Evolutionary conservation across 345 rosid species (phyloP).

Genomic region (Acer campestre): DNA sequence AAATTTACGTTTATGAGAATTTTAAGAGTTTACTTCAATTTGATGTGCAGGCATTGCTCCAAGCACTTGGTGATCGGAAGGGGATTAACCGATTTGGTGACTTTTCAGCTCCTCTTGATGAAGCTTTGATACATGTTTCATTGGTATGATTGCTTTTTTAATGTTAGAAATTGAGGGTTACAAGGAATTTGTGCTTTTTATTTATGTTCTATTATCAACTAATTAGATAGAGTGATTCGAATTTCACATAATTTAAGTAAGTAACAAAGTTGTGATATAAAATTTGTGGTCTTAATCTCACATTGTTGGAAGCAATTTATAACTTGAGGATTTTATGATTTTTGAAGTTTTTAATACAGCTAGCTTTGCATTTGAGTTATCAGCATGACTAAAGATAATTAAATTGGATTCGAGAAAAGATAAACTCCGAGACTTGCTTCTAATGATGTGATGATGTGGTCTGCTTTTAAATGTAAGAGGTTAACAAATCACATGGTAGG

Average conservation of each 20-base stretch:
- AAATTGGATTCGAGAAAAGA: neutral
- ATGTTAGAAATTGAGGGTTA: neutral
- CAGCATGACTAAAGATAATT: neutral
- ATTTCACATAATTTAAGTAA: neutral
- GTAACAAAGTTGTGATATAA: neutral
- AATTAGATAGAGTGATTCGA: neutral
- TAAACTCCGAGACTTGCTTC: neutral
- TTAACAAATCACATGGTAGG: neutral
- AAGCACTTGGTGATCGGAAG: slow-evolving; percentile 90
- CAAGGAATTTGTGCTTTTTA: neutral
- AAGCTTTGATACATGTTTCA: slow-evolving; percentile 81
- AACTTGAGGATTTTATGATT: neutral
- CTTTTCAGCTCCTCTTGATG: slow-evolving; percentile 94
- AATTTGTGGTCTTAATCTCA: neutral
- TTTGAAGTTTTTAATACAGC: neutral
- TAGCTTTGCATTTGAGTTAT: neutral
- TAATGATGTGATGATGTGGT: neutral
- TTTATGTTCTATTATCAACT: neutral
- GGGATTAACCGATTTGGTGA: slow-evolving; percentile 93
- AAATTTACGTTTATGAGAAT: neutral
- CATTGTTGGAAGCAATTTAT: neutral
- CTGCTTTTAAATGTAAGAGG: neutral
- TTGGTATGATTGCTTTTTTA: slow-evolving; percentile 45
- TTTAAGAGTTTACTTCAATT: slow-evolving; percentile 4
- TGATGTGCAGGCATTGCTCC: slow-evolving; percentile 64